Evolutionary conservation across 2,329 filamentous ascomycete genomes (phyloP).

Genomic region (Coniochaeta pulveracea): DNA sequence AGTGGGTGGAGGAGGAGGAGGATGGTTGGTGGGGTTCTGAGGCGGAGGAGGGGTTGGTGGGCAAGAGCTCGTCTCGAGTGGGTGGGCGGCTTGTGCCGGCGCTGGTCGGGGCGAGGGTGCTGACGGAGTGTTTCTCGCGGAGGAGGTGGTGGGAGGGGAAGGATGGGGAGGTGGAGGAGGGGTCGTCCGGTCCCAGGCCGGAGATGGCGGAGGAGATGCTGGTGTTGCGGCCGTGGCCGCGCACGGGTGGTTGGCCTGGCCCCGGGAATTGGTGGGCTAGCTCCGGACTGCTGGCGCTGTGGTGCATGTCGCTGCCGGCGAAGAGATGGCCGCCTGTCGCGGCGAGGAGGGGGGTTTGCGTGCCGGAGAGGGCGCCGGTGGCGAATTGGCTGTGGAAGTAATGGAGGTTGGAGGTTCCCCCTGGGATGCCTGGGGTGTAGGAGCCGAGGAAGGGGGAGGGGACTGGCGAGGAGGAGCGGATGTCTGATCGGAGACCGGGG

Average conservation of each 20-base stretch:
- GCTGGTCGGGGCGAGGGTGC: conserved; percentile 46
- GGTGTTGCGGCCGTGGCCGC: no score
- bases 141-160: no score
- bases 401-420: conserved; percentile 65
- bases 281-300: conserved; percentile 2
- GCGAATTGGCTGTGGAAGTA: conserved; percentile 75
- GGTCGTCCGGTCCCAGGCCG: no score
- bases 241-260: no score
- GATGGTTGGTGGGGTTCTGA: no score
- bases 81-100: conserved; percentile 42
- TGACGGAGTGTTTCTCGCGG: conserved; percentile 50
- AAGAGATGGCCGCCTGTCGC: conserved; percentile 18
- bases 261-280: no score
- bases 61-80: conserved; percentile 46
- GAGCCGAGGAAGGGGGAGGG: conserved; percentile 32
- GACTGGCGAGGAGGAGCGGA: conserved; percentile 18
- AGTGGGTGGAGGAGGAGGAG: no score
- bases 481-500: conserved; percentile 23
- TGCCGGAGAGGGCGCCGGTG: background rate
- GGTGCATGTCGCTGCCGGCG: background rate
- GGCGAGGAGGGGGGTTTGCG: conserved; percentile 22
- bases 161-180: no score
- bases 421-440: conserved; percentile 50
- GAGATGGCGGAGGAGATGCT: no score
- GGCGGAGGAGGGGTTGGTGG: no score